A percentile compares a stretch with the other conserved stretches of the same genome.
phyloP scores from a whole-genome alignment of 2,329 filamentous ascomycete species.

The Pseudogymnoascus sp. region DNA sequence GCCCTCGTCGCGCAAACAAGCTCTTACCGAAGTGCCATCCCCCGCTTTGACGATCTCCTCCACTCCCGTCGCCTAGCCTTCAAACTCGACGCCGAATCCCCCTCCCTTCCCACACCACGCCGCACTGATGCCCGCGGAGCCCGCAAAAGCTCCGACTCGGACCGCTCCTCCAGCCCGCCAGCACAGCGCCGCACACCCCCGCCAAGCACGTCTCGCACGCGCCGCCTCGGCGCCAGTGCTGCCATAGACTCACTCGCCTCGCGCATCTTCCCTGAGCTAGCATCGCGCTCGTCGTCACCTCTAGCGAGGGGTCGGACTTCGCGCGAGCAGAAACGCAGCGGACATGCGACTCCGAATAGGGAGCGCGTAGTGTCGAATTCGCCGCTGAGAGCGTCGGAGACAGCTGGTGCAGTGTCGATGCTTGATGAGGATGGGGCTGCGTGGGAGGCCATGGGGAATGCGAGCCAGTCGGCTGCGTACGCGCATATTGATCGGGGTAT shows the following conservation, averaged over 20 bases:
- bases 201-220: not conserved
- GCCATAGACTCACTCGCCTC: conserved; percentile 54
- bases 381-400: not conserved
- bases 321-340: conserved; percentile 1
- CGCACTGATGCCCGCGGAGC: conserved; percentile 28
- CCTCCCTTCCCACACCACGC: conserved; percentile 27
- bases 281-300: conserved; percentile 26
- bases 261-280: conserved; percentile 47
- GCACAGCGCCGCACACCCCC: not conserved
- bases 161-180: not conserved
- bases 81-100: conserved; percentile 46
- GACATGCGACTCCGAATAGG: not conserved
- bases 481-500: conserved; percentile 57
- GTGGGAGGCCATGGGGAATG: conserved; percentile 10
- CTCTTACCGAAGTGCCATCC: conserved; percentile 53
- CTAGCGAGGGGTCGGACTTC: not conserved
- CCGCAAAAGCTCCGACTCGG: conserved; percentile 35
- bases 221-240: not conserved
- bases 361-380: not conserved
- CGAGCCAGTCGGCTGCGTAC: conserved; percentile 49
- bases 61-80: conserved; percentile 57
- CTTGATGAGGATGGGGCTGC: not conserved
- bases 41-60: conserved; percentile 64
- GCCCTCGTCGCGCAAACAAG: conserved; percentile 53
- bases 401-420: not conserved